Conservation (phyloP, 345 rosid species). For the Adansonia digitata region DNA sequence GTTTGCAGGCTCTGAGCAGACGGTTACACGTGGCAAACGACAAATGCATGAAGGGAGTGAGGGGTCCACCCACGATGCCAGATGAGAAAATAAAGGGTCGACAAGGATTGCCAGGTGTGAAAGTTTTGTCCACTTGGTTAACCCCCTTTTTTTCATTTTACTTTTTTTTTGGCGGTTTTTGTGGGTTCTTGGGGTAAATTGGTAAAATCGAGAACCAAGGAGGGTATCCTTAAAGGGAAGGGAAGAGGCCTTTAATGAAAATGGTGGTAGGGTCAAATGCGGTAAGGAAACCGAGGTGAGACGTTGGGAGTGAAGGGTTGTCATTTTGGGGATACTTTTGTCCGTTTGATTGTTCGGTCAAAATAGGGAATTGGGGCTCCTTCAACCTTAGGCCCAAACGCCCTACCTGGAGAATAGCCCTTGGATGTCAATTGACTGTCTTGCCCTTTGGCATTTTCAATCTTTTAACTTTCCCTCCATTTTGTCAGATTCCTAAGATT, state of each 20-base stretch:
- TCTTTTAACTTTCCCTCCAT: neutral
- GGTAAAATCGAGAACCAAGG: conserved; percentile 3
- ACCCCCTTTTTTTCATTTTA: neutral
- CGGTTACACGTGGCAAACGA: conserved; percentile 39
- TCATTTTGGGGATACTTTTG: conserved; percentile 32
- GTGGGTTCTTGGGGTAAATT: neutral
- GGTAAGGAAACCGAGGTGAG: conserved; percentile 40
- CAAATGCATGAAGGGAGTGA: neutral
- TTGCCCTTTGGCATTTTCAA: neutral
- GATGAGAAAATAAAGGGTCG: conserved; percentile 7
- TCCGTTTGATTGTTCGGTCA: conserved; percentile 42
- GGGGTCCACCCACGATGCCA: conserved; percentile 28
- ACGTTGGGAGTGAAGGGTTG: conserved; percentile 17
- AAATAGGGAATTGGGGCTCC: conserved; percentile 6
- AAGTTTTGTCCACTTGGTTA: neutral
- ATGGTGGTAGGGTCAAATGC: conserved; percentile 38
- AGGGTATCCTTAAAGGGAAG: neutral
- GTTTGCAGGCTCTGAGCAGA: conserved; percentile 33
- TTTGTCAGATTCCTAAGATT: neutral
- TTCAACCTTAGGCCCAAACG: neutral
- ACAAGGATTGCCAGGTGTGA: conserved; percentile 24
- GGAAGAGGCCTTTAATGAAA: conserved; percentile 5
- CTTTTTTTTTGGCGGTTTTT: neutral
- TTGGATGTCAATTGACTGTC: neutral
- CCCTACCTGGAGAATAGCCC: neutral